Conservation (phyloP, 257 asterid genomes). For the Petunia axillaris region DNA sequence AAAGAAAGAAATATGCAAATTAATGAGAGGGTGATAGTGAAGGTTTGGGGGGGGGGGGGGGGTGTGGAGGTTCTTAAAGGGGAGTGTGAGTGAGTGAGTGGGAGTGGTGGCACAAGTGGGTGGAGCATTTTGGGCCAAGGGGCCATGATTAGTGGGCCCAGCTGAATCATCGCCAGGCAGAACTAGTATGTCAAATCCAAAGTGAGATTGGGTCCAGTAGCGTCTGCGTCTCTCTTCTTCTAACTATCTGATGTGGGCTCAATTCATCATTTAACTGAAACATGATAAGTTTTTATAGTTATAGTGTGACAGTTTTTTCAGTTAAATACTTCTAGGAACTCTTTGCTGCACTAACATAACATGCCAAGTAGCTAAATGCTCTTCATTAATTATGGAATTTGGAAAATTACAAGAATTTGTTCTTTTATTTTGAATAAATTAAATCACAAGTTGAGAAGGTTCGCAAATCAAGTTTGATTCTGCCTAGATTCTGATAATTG, state of each 20-base stretch:
- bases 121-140: conserved; percentile 51
- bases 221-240: conserved; percentile 46
- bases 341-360: background rate
- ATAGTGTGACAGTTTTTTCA: conserved; percentile 41
- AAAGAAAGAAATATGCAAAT: conserved; percentile 16
- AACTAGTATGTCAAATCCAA: conserved; percentile 36
- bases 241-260: conserved; percentile 32
- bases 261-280: conserved; percentile 16
- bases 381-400: conserved; percentile 5
- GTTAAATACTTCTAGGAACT: conserved; percentile 21
- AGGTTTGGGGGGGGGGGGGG: conserved; percentile 12
- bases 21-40: conserved; percentile 17
- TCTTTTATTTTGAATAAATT: background rate
- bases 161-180: conserved; percentile 49
- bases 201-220: conserved; percentile 42
- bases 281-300: conserved; percentile 13
- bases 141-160: conserved; percentile 55
- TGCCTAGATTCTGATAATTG: conserved; percentile 18
- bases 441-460: background rate
- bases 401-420: background rate
- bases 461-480: conserved; percentile 2
- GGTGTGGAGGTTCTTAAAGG: conserved; percentile 18
- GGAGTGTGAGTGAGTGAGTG: conserved; percentile 14
- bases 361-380: conserved; percentile 26
- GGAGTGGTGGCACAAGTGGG: conserved; percentile 52